Evolutionary conservation across 2,329 filamentous ascomycete species (phyloP), one percentile per base, ranked within the genome.

Genomic region (Parafenestella ontariensis): DNA sequence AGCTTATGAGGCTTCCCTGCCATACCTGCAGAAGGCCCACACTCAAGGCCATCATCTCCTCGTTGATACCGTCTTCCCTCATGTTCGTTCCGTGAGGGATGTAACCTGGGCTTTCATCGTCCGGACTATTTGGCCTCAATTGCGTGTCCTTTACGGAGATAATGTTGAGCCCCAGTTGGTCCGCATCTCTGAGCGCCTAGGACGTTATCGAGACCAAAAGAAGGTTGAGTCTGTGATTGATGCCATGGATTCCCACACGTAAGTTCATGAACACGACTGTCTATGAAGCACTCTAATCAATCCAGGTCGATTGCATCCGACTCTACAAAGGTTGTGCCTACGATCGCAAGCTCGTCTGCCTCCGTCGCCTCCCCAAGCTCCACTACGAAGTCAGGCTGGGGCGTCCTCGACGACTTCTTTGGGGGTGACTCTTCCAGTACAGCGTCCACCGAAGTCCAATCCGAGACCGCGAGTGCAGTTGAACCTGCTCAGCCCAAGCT

Each of bases 121-220:
- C 53, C 85, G 86, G 42, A 88, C 87, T 1, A 80, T 98, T 15
- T 95, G 91, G 89, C 94, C 94, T 1, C 88, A 89, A 61, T 59
- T 97, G 10, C 87, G 89, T 23, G 83, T 90, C 13, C 79, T 97
- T 5, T 98, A 98, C 70, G 85, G 88, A 10, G 88, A 96, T 70
- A 96, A 96, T 66, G 93, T 99, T 3, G 93, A 98, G 78, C 96
- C 96, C 13, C 96, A 99, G 76, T 83, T 99, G 13, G 85, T 94
- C 52, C 91, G 92, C 67, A 98, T 99, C 68, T 91, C 91, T 11
- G 90, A 97, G 78, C 88, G 93, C 41, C 84, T 99, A 10, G 93
- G 92, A 36, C 83, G 89, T 43, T 91, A 92, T 76, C 87, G 82
- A 61, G 83, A 85, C 65, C 85, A 85, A 18, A 86, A 85, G 71